Evolutionary conservation across 1,284 basidiomycete species (phyloP), one percentile per base, ranked within the genome.

Genomic region (Boletellus deceptivus): DNA sequence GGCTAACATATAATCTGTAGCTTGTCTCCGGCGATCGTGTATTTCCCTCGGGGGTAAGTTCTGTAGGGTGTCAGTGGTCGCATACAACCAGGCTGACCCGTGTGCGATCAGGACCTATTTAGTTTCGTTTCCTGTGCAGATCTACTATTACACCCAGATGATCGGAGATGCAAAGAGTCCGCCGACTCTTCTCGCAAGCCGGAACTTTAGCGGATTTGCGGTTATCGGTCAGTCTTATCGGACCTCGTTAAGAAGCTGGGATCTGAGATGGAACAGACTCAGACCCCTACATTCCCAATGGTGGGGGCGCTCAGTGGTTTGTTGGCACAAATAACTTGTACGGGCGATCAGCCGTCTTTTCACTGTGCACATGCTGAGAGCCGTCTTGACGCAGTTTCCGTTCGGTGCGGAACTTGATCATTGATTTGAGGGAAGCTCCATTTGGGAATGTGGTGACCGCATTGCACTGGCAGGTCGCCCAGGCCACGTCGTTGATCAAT

Each of bases 381-480:
- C 27, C 2, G 4, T 17, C 17, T 37, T 4, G 34, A 14, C 31
- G 1, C 9, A 62, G 61, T 61, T 74, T 71, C 55, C 72, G 72
- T 43, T 73, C 75, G 7, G 70, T 78, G 35, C 68, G 76, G 24
- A 78, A 78, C 64, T 67, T 78, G 55, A 65, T 74, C 46, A 74
- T 79, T 54, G 77, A 79, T 59, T 58, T 75, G 68, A 71, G 47
- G 58, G 70, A 59, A 49, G 76, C 85, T 54, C 78, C 83, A 11
- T 67, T 79, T 0, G 60, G 71, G 9, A 70, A 69, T 4, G 60
- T 71, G 1, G 84, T 77, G 10, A 86, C 81, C 29, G 86, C 82
- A 29, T 72, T 88, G 35, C 86, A 91, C 56, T 89, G 86, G 80
- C 85, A 89, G 69, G 84, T 90, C n/a, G 79, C 87, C 8, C 89